Conservation (phyloP, 768 basidiomycete genomes). For the Termitomyces sp. region DNA sequence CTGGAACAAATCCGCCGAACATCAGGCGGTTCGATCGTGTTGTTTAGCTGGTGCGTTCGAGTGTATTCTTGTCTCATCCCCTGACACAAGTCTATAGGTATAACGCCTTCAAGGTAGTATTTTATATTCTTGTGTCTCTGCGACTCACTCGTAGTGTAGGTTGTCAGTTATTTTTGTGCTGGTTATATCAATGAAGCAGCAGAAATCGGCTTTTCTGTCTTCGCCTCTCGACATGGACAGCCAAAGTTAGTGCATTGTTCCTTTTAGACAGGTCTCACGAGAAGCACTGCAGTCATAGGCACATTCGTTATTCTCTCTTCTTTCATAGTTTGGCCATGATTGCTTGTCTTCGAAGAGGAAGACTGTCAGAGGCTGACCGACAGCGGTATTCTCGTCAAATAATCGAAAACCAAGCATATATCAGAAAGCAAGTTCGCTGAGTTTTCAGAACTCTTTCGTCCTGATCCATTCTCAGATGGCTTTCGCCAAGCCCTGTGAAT, state of each 20-base stretch:
- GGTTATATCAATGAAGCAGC: constrained; percentile 58
- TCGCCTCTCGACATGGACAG: constrained; percentile 49
- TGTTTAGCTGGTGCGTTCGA: constrained; percentile 49
- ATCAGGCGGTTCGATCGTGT: constrained; percentile 44
- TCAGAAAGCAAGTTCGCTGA: constrained; percentile 41
- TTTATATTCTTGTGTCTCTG: neutral
- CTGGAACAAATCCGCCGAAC: constrained; percentile 33
- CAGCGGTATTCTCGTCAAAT: constrained; percentile 49
- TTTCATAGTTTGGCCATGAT: constrained; percentile 68
- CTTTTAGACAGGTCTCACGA: neutral
- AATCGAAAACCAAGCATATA: constrained; percentile 52
- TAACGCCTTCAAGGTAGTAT: constrained; percentile 53
- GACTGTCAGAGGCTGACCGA: constrained; percentile 27
- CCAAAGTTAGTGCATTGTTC: constrained; percentile 45
- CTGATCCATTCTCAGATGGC: constrained; percentile 41
- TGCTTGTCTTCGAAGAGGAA: constrained; percentile 45
- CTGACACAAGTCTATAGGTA: constrained; percentile 35
- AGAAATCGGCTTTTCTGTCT: constrained; percentile 55
- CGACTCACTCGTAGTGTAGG: constrained; percentile 23
- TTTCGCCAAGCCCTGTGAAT: constrained; percentile 65
- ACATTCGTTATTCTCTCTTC: constrained; percentile 62
- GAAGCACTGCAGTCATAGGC: constrained; percentile 45
- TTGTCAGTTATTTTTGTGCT: constrained; percentile 58
- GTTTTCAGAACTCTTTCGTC: neutral
- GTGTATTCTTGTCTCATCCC: neutral